Conservation (phyloP, 345 rosid species). For the Rhodamnia rubescens region DNA sequence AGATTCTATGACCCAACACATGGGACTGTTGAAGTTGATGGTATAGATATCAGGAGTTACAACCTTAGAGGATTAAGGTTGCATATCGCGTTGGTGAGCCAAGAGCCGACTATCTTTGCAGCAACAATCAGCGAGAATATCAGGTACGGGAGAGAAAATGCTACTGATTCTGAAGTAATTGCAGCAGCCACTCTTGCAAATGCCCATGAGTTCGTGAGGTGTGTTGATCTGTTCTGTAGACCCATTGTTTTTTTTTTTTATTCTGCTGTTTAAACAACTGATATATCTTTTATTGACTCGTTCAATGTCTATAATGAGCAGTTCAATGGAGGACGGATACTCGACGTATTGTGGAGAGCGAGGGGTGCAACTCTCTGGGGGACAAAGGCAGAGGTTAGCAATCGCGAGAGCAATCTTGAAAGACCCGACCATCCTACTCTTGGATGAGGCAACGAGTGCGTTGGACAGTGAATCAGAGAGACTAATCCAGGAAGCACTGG, state of each 20-base stretch:
- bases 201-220: conserved; percentile 15
- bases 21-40: conserved; percentile 10
- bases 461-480: conserved; percentile 23
- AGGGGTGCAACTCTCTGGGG: conserved; percentile 27
- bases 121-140: conserved; percentile 12
- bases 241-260: neutral
- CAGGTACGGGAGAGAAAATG: conserved; percentile 14
- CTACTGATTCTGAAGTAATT: conserved; percentile 17
- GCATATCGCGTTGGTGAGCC: conserved; percentile 11
- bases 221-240: neutral
- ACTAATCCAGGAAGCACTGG: conserved; percentile 18
- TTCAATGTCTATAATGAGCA: neutral
- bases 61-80: conserved; percentile 14
- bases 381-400: conserved; percentile 29
- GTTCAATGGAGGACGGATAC: conserved; percentile 7
- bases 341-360: conserved; percentile 12
- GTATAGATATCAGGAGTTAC: conserved; percentile 9
- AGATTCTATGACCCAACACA: conserved; percentile 17
- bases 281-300: neutral
- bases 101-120: conserved; percentile 15
- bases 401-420: conserved; percentile 27
- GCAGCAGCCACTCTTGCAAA: conserved; percentile 28
- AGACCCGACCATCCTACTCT: conserved; percentile 15
- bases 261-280: neutral
- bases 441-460: conserved; percentile 33